Conservation (phyloP, 306 rosid genomes). For the Vigna trinervia region DNA sequence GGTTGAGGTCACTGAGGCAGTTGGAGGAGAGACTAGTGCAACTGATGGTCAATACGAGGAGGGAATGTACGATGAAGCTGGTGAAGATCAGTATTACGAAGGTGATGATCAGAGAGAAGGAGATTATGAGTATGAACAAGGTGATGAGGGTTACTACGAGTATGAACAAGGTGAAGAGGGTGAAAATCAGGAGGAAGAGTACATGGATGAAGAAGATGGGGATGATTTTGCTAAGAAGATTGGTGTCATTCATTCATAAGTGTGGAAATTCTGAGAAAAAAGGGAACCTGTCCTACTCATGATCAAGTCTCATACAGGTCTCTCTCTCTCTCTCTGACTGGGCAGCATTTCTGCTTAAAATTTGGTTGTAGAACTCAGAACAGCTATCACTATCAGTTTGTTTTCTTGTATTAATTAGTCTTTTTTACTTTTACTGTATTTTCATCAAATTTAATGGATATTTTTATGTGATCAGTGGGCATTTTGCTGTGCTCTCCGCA, state of each 20-base stretch:
- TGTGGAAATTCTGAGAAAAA: conserved; percentile 15
- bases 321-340: conserved; percentile 44
- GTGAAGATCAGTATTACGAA: conserved; percentile 69
- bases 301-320: conserved; percentile 37
- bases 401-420: conserved; percentile 51
- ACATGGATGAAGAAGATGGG: conserved; percentile 73
- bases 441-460: conserved; percentile 66
- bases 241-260: conserved; percentile 74
- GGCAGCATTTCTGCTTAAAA: conserved; percentile 58
- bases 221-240: conserved; percentile 98
- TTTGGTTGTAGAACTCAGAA: conserved; percentile 58
- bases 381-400: conserved; percentile 36
- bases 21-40: conserved; percentile 46
- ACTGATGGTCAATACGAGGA: conserved; percentile 61
- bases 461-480: conserved; percentile 60
- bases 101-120: conserved; percentile 73
- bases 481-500: conserved; percentile 62
- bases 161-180: conserved; percentile 65
- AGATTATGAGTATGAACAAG: conserved; percentile 82
- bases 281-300: background rate
- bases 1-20: conserved; percentile 43
- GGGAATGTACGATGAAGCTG: conserved; percentile 60
- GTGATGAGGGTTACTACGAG: conserved; percentile 74
- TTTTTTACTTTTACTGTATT: conserved; percentile 45
- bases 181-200: conserved; percentile 75